A percentile compares a stretch with the other conserved stretches of the same genome.
Conservation (phyloP, 73 alveolate species). For the Loxodes magnus region DNA sequence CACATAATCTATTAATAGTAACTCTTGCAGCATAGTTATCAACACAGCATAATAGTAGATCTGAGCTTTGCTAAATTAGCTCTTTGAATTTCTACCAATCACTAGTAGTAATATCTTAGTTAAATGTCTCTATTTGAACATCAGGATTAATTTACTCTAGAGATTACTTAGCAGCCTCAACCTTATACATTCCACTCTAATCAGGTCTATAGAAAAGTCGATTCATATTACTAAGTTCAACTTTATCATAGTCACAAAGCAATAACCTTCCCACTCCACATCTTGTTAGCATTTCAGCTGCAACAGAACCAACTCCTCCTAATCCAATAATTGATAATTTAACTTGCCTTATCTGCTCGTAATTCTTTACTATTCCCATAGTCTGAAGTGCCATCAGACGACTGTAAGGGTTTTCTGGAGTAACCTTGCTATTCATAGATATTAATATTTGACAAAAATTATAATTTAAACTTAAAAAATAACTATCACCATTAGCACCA, state of each 20-base stretch:
- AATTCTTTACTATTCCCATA: conserved; percentile 92
- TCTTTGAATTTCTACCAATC: no score
- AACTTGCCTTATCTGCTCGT: conserved; percentile 61
- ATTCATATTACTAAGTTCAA: conserved; percentile 96
- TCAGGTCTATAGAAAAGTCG: conserved; percentile 77
- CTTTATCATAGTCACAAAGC: conserved; percentile 81
- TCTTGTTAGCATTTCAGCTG: conserved; percentile 97
- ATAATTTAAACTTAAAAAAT: no score
- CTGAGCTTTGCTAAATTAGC: conserved; percentile 4
- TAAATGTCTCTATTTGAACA: conserved; percentile 70
- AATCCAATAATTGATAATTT: conserved; percentile 85
- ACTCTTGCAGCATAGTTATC: conserved; percentile 98
- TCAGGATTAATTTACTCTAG: conserved; percentile 94
- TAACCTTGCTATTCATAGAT: no score
- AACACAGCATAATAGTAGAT: conserved; percentile 81
- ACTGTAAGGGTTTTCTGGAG: conserved; percentile 91
- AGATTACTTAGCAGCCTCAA: conserved; percentile 94
- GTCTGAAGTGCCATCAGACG: conserved; percentile 95
- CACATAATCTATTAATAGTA: conserved; percentile 90
- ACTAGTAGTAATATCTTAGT: conserved; percentile 9
- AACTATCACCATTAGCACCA: no score
- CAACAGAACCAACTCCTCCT: conserved; percentile 97
- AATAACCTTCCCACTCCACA: conserved; percentile 94
- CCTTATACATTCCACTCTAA: conserved; percentile 77
- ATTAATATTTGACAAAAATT: no score